These are phyloP conservation scores for Dictyostelium citrinum DNA, from an alignment of 78 protist genomes.

Conservation along the genomic window DNA sequence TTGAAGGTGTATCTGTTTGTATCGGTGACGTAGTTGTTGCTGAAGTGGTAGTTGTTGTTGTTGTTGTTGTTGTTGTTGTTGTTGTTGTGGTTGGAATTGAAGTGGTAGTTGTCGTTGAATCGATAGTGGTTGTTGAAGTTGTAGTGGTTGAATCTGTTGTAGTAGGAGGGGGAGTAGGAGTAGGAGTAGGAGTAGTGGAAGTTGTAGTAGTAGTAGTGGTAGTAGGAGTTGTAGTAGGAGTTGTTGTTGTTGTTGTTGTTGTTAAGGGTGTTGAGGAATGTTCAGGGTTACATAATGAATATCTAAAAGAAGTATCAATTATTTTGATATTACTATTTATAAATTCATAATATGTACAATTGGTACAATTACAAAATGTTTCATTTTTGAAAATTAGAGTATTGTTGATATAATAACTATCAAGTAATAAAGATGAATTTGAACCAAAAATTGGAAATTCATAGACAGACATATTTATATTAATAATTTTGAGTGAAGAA, in stretches of 20 bases:
- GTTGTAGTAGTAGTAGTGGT: not conserved
- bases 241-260: not conserved
- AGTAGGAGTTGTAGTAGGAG: not conserved
- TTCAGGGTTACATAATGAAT: not conserved
- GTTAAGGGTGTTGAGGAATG: not conserved
- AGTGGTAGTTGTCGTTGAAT: not conserved
- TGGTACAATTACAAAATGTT: not conserved
- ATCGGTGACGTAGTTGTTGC: too few species aligned
- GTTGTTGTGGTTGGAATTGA: not conserved
- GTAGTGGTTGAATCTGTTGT: not conserved
- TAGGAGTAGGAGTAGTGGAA: not conserved
- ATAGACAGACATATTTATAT: not conserved
- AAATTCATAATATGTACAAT: not conserved
- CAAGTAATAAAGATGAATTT: not conserved
- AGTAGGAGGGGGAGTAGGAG: not conserved
- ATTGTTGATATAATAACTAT: not conserved
- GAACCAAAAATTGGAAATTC: not conserved
- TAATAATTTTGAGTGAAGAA: not conserved
- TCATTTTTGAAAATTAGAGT: not conserved
- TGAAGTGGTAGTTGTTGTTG: not conserved
- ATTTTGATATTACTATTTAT: not conserved
- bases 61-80: not conserved
- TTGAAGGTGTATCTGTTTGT: not conserved
- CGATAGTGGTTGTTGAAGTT: not conserved
- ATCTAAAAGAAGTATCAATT: not conserved